phyloP scores from a whole-genome alignment of 148 eudicot species.

The Camellia japonica region DNA sequence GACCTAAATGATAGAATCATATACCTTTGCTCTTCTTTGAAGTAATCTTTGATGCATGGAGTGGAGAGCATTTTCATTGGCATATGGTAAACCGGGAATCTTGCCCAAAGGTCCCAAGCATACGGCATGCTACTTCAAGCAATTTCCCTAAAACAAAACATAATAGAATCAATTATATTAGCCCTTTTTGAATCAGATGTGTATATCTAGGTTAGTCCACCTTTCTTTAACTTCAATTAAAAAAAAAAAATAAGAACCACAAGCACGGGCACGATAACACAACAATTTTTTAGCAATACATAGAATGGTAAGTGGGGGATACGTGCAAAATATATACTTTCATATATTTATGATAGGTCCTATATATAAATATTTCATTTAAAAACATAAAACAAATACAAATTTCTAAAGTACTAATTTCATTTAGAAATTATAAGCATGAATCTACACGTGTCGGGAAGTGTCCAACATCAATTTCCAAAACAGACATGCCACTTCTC shows the following conservation, averaged over 20 bases:
- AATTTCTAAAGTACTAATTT: too few species aligned
- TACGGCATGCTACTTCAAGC: constrained; percentile 29
- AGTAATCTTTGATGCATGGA: constrained; percentile 1
- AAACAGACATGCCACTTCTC: too few species aligned
- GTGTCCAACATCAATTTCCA: too few species aligned
- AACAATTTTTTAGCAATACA: too few species aligned
- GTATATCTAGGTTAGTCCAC: not conserved
- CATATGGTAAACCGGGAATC: constrained; percentile 22
- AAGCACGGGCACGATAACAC: too few species aligned
- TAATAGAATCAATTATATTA: not conserved
- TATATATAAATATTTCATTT: too few species aligned
- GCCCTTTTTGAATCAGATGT: not conserved
- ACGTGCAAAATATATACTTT: too few species aligned
- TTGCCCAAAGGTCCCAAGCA: constrained; percentile 30
- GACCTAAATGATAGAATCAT: not conserved
- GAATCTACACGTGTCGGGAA: too few species aligned
- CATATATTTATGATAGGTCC: too few species aligned
- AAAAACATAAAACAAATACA: too few species aligned
- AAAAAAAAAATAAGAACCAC: not conserved
- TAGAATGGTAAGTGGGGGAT: too few species aligned
- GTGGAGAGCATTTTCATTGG: constrained; percentile 16
- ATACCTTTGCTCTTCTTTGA: constrained; percentile 8
- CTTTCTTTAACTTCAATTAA: not conserved
- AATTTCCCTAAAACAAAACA: constrained; percentile 23
- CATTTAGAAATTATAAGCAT: too few species aligned